These are phyloP conservation scores for Talaromyces proteolyticus DNA, from an alignment of 495 filamentous ascomycete species.

Conservation along the genomic window DNA sequence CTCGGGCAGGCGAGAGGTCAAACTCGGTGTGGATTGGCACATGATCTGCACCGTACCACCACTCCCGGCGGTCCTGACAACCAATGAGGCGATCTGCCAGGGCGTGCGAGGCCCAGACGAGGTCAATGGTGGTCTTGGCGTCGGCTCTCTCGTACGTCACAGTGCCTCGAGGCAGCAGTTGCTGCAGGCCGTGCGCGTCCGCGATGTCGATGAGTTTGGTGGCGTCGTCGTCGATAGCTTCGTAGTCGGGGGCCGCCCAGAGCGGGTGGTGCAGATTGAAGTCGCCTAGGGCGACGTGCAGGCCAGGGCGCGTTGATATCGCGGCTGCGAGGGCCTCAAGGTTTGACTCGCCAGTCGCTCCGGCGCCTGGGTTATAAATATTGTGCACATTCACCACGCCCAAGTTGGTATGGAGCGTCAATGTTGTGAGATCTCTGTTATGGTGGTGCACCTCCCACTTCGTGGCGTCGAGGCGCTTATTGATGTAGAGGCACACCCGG, in stretches of 20 bases:
- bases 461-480: not conserved
- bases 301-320: not conserved
- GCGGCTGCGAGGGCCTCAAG: not conserved
- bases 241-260: not conserved
- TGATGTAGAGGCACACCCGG: not conserved
- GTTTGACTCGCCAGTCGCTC: not conserved
- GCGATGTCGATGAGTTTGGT: not conserved
- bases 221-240: not conserved
- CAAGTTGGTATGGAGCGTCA: not conserved
- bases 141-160: not conserved
- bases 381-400: not conserved
- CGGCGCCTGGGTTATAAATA: not conserved
- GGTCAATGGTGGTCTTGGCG: not conserved
- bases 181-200: not conserved
- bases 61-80: not conserved
- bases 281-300: not conserved
- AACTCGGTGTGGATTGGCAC: not conserved
- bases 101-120: not conserved
- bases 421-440: not conserved
- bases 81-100: not conserved
- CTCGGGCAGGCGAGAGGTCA: not conserved
- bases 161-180: not conserved
- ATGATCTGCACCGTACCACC: not conserved
- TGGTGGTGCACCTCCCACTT: not conserved
- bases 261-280: not conserved